Evolutionary conservation across 2,329 filamentous ascomycete genomes (phyloP), one percentile per base, ranked within the genome.

Genomic region (Paradendryphiella salina): DNA sequence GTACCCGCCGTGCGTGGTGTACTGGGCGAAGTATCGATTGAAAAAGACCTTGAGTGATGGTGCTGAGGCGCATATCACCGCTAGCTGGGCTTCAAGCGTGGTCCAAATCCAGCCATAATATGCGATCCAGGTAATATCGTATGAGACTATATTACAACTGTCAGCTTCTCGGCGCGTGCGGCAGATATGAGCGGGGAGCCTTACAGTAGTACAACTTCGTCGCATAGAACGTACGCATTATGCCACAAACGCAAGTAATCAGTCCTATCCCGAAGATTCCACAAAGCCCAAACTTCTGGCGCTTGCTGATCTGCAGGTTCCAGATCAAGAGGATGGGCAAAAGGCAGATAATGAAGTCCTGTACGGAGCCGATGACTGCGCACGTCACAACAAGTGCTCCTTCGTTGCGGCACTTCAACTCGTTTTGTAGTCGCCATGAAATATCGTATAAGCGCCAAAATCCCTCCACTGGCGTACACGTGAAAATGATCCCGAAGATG

Each of bases 1-100:
- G 17, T 59, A 56, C 11, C 48, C 57, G 10, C 39, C 50, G 9
- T 53, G 54, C 8, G 49, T 46, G 5, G 50, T 50, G 3, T 52
- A 52, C 7, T 59, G 43, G 35, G 57, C 63, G 42, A 76, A 66
- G 59, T 76, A 77, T 14, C 66, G 69, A n/a, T 65, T 63, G 65
- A 77, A 75, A 56, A 77, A 74, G 14, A 74, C 67, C 23, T 77
- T 75, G 18, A 79, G 63, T 1, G 76, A 73, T 1, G 76, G 76
- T 0, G 73, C 73, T 1, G 70, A 74, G 3, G 75, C 73, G 48
- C 75, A 77, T 32, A 77, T 71, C 10, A 77, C 68, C 11, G 66
- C 75, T 1, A 78, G 61, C 34, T 73, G 65, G 3, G 74, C 69
- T 57, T 77, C 75, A 1, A 76, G 54, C 6, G 69, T 67, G 3